A percentile compares a stretch with the other conserved stretches of the same genome.
These are phyloP conservation scores for Rhamnella rubrinervis DNA, from an alignment of 331 rosid genomes.

Conservation along the genomic window DNA sequence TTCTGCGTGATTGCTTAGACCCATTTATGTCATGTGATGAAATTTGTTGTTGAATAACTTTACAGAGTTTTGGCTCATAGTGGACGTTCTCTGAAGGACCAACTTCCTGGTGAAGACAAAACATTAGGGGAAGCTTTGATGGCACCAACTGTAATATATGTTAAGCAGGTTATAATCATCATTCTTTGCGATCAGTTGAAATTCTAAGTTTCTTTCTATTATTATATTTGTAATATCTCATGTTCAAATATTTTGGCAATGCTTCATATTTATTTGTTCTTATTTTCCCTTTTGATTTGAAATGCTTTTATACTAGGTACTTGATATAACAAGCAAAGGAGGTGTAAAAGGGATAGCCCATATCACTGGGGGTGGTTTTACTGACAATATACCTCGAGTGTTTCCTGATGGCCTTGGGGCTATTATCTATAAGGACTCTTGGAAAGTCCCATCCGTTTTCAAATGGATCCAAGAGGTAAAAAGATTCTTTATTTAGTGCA, in stretches of 20 bases:
- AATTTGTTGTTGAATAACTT: slow-evolving; percentile 8
- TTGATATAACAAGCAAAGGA: slow-evolving; percentile 69
- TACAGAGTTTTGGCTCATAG: slow-evolving; percentile 71
- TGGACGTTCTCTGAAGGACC: slow-evolving; percentile 63
- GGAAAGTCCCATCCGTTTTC: slow-evolving; percentile 75
- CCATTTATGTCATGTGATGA: neutral
- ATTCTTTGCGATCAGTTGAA: neutral
- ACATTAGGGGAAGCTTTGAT: slow-evolving; percentile 83
- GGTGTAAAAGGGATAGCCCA: slow-evolving; percentile 90
- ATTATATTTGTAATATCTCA: neutral
- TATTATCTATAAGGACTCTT: slow-evolving; percentile 51
- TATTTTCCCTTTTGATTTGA: neutral
- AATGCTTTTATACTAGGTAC: slow-evolving; percentile 49
- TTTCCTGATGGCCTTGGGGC: slow-evolving; percentile 88
- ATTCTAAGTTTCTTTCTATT: neutral
- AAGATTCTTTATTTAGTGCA: neutral
- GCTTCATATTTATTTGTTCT: neutral
- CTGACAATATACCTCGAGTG: slow-evolving; percentile 89
- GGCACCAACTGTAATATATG: slow-evolving; percentile 85
- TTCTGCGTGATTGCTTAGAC: neutral
- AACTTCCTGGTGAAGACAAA: slow-evolving; percentile 56
- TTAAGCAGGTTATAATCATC: slow-evolving; percentile 65
- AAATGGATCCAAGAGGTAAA: slow-evolving; percentile 91
- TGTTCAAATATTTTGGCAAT: neutral
- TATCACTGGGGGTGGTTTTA: slow-evolving; percentile 91